A percentile compares a stretch with the other conserved stretches of the same genome.
These are phyloP conservation scores for Golubevia pallescens DNA, from an alignment of 1,284 basidiomycete genomes.

Conservation along the genomic window DNA sequence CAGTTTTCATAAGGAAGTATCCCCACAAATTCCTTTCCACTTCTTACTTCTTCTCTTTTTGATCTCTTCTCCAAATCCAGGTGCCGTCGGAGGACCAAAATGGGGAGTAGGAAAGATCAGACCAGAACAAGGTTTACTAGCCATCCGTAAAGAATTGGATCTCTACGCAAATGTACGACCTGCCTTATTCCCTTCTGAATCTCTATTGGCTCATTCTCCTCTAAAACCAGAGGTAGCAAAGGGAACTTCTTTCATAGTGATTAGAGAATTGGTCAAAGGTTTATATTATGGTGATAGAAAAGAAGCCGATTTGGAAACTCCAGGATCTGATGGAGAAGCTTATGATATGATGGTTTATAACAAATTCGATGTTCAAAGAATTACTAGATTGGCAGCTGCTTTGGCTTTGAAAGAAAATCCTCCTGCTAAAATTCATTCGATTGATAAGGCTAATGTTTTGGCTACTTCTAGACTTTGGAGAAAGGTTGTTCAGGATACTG, in stretches of 20 bases:
- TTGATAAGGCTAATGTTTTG: slow-evolving; percentile 99
- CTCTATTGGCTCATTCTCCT: slow-evolving; percentile 88
- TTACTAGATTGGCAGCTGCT: slow-evolving; percentile 92
- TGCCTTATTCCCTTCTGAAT: slow-evolving; percentile 89
- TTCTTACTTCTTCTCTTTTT: neutral
- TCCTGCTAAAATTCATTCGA: slow-evolving; percentile 85
- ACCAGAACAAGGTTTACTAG: slow-evolving; percentile 91
- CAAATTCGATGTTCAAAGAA: slow-evolving; percentile 86
- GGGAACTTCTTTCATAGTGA: slow-evolving; percentile 70
- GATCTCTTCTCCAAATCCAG: slow-evolving; percentile 66
- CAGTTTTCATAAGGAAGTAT: neutral
- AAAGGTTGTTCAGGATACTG: slow-evolving; percentile 67
- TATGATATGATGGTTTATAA: slow-evolving; percentile 81
- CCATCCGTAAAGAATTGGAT: slow-evolving; percentile 89
- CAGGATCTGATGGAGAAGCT: slow-evolving; percentile 47
- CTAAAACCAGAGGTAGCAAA: slow-evolving; percentile 83
- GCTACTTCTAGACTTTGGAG: slow-evolving; percentile 94
- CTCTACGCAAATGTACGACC: slow-evolving; percentile 98
- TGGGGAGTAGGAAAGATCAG: slow-evolving; percentile 92
- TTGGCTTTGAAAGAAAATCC: slow-evolving; percentile 84
- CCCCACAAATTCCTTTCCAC: neutral
- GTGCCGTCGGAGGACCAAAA: slow-evolving; percentile 95
- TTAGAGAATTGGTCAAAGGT: slow-evolving; percentile 62
- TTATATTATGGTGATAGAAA: slow-evolving; percentile 89
- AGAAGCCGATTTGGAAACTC: slow-evolving; percentile 68